Evolutionary conservation across 371 early-diverging fungal species (phyloP), one percentile per base, ranked within the genome.

Genomic region (Chytridiales sp.): DNA sequence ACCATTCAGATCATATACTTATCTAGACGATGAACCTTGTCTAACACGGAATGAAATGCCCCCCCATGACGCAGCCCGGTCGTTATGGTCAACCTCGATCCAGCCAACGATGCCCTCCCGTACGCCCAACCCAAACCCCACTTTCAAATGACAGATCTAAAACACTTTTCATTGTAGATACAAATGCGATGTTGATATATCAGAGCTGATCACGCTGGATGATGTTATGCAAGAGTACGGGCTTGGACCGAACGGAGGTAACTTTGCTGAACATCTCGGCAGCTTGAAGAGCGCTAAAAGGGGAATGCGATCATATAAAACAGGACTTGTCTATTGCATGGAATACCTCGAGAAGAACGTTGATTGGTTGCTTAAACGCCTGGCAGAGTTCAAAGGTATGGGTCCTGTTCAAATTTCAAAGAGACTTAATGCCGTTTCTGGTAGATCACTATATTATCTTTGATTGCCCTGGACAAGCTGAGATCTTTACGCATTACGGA

Each of bases 401-500:
- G n/a, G 41, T 11, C 36, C 21, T 15, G 6, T 9, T 21, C 15
- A 24, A 42, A 9, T 3, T 54, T 1, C 31, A 62, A 29, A 19
- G 0, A 13, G 11, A 19, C 17, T 26, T 34, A 3, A 27, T 52
- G 4, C 36, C 15, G 19, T 19, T 17, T 56, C 19, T 21, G 2
- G 6, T 56, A 75, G 94, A 90, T 40, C 83, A 86, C 43, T 99
- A 95, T 73, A 77, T 96, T 41, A 69, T 99, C 1, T 94, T 99
- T 77, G 99, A 99, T 72, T 97, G 91, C 53, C 99, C 99, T 3
- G 99, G 99, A 0, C 99, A 99, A 74, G 95, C 99, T 8, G 99
- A 99, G 73, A 85, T 99, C 38, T 99, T 90, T 70, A 95, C 98
- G 22, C 95, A 98, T 76, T 92, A 97, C 61, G 74, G 76, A 39